A percentile compares a stretch with the other conserved stretches of the same genome.
Evolutionary conservation across 169 alveolate species (phyloP).

Genomic region (Cystoisospora suis): DNA sequence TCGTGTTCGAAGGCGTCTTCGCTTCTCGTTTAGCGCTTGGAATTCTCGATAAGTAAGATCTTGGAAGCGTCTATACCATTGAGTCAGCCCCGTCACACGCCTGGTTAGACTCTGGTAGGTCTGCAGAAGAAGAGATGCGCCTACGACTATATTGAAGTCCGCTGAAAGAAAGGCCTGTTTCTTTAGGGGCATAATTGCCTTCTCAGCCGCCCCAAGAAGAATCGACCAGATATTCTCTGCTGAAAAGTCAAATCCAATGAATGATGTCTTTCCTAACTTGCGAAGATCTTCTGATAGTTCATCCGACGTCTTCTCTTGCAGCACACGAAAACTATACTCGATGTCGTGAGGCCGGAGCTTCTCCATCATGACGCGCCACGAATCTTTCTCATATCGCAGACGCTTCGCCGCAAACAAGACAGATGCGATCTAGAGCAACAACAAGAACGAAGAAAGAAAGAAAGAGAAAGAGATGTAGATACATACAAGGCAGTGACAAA

Average conservation of each 20-base stretch:
- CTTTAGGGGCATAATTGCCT: neutral
- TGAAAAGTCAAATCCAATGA: neutral
- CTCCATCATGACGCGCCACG: neutral
- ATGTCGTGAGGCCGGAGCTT: neutral
- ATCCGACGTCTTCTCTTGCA: neutral
- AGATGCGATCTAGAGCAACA: neutral
- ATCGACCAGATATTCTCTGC: neutral
- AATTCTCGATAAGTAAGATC: neutral
- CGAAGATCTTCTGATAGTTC: neutral
- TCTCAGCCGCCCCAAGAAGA: neutral
- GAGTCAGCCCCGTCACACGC: slow-evolving; percentile 2
- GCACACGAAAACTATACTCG: neutral
- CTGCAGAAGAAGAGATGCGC: neutral
- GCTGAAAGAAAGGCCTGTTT: neutral
- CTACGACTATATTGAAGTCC: slow-evolving; percentile 9
- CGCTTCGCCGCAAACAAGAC: neutral
- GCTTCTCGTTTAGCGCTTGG: too few species aligned
- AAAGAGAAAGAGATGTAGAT: too few species aligned
- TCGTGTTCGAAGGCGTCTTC: too few species aligned
- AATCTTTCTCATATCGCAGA: neutral
- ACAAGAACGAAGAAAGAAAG: neutral
- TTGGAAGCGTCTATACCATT: neutral
- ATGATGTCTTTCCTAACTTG: neutral
- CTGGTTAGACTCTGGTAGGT: neutral
- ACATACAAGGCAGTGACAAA: too few species aligned